Base-by-base conservation (phyloP, 768 basidiomycete species). In the Leucocoprinus leucothites region DNA sequence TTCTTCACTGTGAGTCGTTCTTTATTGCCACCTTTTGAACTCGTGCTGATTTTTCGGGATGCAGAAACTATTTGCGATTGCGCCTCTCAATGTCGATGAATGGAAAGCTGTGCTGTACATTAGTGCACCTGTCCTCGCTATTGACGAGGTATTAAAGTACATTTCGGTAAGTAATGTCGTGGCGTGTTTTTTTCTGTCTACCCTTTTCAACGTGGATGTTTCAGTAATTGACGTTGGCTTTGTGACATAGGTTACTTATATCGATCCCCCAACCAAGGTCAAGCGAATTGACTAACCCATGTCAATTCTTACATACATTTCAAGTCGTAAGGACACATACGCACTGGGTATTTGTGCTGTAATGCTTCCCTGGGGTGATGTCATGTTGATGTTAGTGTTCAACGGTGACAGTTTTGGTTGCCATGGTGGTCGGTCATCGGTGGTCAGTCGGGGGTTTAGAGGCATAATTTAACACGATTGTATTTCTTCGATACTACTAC, bases 81-180 rank as follows among this genome's bases (percentile, higher is more conserved):
- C 89, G 0, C 94, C 95, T 3, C 80, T 99, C 57, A 96, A 98
- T 77, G 93, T 87, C 90, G 70, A 69, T 19, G 96, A 99, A 71
- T 99, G 96, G 96, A 85, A 87, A 69, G 94, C 94, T 16, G 95
- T 99, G 8, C 69, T 99, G 58, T 82, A 78, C 61, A 79, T 98
- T 59, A 94, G 91, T 60, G 85, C 84, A 5, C 96, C 96, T 18
- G 94, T 99, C 31, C 66, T 99, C 36, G 49, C 90, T 46, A 86
- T 98, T 46, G 96, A 98, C 70, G 97, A 98, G 70, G 63, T 89
- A 22, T 75, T 98, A 65, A 98, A 98, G 69, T 85, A 88, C 59
- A 69, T 90, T 51, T 82, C 89, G 62, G 90, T 90, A 63, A 68
- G 86, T 68, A 35, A 42, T 35, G 5, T n/a, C n/a, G n/a, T n/a